Conservation (phyloP, 2,329 filamentous ascomycete genomes). For the Alternaria sp. region DNA sequence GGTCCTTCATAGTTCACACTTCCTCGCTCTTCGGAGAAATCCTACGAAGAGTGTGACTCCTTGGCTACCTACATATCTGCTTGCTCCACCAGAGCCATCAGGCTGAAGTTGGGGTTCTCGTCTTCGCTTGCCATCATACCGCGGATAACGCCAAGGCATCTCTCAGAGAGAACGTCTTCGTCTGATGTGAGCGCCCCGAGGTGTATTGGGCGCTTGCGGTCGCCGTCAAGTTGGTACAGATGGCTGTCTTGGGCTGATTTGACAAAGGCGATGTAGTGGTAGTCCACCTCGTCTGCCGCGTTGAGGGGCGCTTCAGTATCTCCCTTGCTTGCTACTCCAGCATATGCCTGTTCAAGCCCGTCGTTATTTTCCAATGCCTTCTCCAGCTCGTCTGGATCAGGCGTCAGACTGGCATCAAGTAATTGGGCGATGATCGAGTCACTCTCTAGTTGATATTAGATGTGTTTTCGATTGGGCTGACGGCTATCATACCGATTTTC, state of each 20-base stretch:
- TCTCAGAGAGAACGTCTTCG: slow-evolving; percentile 31
- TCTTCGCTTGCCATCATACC: slow-evolving; percentile 23
- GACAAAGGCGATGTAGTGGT: slow-evolving; percentile 44
- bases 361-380: slow-evolving; percentile 27
- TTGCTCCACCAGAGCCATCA: slow-evolving; percentile 37
- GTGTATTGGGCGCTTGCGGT: slow-evolving; percentile 39
- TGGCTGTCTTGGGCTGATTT: slow-evolving; percentile 32
- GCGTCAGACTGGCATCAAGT: slow-evolving; percentile 9
- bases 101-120: slow-evolving; percentile 33
- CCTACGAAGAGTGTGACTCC: slow-evolving; percentile 60
- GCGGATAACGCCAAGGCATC: slow-evolving; percentile 27
- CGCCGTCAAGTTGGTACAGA: slow-evolving; percentile 40
- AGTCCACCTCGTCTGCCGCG: slow-evolving; percentile 43
- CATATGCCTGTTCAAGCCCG: slow-evolving; percentile 37
- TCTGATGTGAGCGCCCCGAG: slow-evolving; percentile 29
- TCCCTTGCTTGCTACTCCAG: slow-evolving; percentile 32
- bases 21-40: slow-evolving; percentile 52
- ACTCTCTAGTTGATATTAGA: slow-evolving; percentile 3
- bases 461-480: too few species aligned
- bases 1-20: slow-evolving; percentile 64
- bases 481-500: slow-evolving; percentile 60
- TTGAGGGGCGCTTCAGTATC: slow-evolving; percentile 32
- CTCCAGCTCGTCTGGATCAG: slow-evolving; percentile 18
- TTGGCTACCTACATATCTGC: slow-evolving; percentile 55
- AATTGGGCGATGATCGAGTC: slow-evolving; percentile 21